Evolutionary conservation across 345 rosid species (phyloP), one percentile per base, ranked within the genome.

Genomic region (Odontarrhena argentea): DNA sequence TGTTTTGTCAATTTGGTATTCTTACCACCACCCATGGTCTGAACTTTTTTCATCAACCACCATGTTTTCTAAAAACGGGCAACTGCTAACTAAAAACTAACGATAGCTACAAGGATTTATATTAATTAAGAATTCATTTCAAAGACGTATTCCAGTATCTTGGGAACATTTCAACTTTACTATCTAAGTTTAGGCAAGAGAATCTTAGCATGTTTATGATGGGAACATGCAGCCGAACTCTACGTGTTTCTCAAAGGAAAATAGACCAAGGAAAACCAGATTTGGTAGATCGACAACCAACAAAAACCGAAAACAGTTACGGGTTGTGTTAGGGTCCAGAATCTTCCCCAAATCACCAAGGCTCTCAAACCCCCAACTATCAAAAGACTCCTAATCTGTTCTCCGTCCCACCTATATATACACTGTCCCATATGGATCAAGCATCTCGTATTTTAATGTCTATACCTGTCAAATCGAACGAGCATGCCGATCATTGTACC

Each of bases 401-500:
- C 28, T 12, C 34, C 34, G 12, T 37, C 38, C 5, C 12, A 63
- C 34, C 32, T 49, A 48, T 11, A 26, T 48, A 38, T 38, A 49
- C 13, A 53, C n/a, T 44, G 34, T 15, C 18, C 11, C 59, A 41
- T 14, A 28, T 46, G 9, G 35, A 66, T 58, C 55, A 71, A 72
- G 40, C 13, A 40, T 72, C 47, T 42, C 18, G 65, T 4, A 51
- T 28, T 8, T 3, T 26, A 15, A 36, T 42, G 8, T 15, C 14
- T 54, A 45, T 82, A 94, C 99, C 95, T 79, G 65, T 88, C 95
- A 63, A 88, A 80, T 61, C 97, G 86, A 69, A 94, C 83, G 36
- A 74, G 46, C 75, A 84, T 86, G 46, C 91, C 92, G 22, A 88
- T 55, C 49, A 87, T 24, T 52, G 81, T 68, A 34, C 77, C 79